A percentile compares a stretch with the other conserved stretches of the same genome.
phyloP scores from a whole-genome alignment of 2,329 filamentous ascomycete species.

The Rhynchosporium graminicola region DNA sequence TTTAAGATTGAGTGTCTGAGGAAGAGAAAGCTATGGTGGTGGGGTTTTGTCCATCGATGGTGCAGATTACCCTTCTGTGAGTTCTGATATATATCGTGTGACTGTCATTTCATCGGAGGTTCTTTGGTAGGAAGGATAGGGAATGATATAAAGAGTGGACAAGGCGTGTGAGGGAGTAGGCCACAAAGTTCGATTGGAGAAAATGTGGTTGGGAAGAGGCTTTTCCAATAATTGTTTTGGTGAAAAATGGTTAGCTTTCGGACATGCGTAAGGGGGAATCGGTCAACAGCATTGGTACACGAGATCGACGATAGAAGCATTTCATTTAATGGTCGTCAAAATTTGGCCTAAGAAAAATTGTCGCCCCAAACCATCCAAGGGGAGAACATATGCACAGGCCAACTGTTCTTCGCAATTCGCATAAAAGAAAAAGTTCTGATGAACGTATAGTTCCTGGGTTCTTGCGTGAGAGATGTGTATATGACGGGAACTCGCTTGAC shows the following conservation, averaged over 20 bases:
- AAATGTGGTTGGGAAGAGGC: no score
- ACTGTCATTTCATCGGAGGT: neutral
- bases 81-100: neutral
- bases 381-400: conserved; percentile 20
- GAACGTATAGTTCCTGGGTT: conserved; percentile 1
- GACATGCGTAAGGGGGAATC: no score
- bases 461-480: conserved; percentile 2
- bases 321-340: neutral
- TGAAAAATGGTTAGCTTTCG: no score
- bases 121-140: neutral
- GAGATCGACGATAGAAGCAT: neutral
- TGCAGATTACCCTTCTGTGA: neutral
- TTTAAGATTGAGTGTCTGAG: neutral
- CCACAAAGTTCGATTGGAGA: neutral
- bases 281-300: no score
- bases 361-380: neutral
- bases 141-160: neutral
- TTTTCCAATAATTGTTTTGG: neutral
- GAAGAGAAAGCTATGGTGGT: neutral
- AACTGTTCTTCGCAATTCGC: conserved; percentile 17
- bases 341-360: neutral
- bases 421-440: neutral
- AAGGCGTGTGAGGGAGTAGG: neutral
- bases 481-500: neutral
- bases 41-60: neutral